A percentile compares a stretch with the other conserved stretches of the same genome.
Conservation (phyloP, 306 rosid species). For the Carpinus fangiana region DNA sequence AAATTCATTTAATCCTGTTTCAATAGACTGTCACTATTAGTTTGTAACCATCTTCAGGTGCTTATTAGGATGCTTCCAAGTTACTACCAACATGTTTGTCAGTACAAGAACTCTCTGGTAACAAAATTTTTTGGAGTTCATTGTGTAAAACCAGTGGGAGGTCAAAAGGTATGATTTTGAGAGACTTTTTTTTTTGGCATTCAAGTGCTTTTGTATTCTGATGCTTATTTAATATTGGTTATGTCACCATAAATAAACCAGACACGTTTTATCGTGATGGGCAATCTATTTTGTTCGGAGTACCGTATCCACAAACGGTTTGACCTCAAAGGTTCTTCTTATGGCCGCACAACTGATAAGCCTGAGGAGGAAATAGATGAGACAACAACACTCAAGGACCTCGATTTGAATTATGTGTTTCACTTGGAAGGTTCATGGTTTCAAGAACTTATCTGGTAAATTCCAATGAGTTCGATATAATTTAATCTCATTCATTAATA, state of each 20-base stretch:
- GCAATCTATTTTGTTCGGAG: conserved; percentile 55
- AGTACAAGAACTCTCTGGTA: conserved; percentile 51
- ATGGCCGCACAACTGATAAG: conserved; percentile 51
- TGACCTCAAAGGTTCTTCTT: conserved; percentile 60
- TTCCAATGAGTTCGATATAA: conserved; percentile 3
- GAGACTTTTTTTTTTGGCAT: background rate
- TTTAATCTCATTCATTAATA: background rate
- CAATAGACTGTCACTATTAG: conserved; percentile 17
- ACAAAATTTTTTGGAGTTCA: conserved; percentile 56
- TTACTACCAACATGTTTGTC: conserved; percentile 51
- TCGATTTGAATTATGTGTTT: conserved; percentile 54
- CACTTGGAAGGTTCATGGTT: conserved; percentile 51
- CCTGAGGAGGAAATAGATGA: conserved; percentile 50
- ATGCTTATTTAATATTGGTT: conserved; percentile 8
- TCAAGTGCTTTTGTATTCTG: conserved; percentile 3
- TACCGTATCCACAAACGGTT: conserved; percentile 54
- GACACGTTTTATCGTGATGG: conserved; percentile 58
- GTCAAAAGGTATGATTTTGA: conserved; percentile 44
- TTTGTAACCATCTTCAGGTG: conserved; percentile 45
- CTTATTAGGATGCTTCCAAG: conserved; percentile 57
- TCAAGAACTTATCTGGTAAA: conserved; percentile 52
- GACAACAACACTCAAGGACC: conserved; percentile 59
- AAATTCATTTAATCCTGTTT: background rate
- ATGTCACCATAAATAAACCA: conserved; percentile 27
- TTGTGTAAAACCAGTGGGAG: conserved; percentile 56